phyloP scores from a whole-genome alignment of 2,329 filamentous ascomycete species.

The Reticulascus tulasneorum region DNA sequence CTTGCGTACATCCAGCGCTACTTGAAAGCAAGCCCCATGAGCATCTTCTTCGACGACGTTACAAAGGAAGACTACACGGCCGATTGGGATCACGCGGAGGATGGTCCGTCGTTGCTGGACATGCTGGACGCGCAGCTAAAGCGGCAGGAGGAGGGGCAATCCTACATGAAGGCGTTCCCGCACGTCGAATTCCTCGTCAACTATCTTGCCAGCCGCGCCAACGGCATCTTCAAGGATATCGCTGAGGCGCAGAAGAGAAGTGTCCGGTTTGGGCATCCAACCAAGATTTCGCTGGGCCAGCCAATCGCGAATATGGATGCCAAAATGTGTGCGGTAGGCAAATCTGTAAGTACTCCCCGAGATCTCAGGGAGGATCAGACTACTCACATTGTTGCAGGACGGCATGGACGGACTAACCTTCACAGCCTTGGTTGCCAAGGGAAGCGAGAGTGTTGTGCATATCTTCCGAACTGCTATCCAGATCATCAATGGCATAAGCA shows the following conservation, averaged over 20 bases:
- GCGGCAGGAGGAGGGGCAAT: constrained; percentile 40
- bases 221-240: constrained; percentile 61
- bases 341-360: constrained; percentile 25
- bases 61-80: constrained; percentile 46
- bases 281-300: constrained; percentile 38
- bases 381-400: constrained; percentile 19
- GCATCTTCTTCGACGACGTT: constrained; percentile 53
- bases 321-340: constrained; percentile 42
- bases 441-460: constrained; percentile 40
- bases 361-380: background rate
- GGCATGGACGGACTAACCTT: constrained; percentile 31
- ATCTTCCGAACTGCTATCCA: constrained; percentile 51
- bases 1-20: constrained; percentile 74
- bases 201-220: constrained; percentile 54
- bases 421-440: constrained; percentile 37
- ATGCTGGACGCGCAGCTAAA: constrained; percentile 39
- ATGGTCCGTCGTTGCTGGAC: constrained; percentile 32
- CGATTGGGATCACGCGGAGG: constrained; percentile 38
- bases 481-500: constrained; percentile 58
- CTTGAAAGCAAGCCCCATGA: constrained; percentile 62
- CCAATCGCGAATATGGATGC: constrained; percentile 53
- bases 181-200: constrained; percentile 61
- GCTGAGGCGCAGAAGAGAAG: constrained; percentile 66
- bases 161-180: constrained; percentile 48
- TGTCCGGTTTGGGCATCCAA: constrained; percentile 60